Evolutionary conservation across 139 green algal genomes (phyloP), one percentile per base, ranked within the genome.

Genomic region (Raphidocelis subcapitata): DNA sequence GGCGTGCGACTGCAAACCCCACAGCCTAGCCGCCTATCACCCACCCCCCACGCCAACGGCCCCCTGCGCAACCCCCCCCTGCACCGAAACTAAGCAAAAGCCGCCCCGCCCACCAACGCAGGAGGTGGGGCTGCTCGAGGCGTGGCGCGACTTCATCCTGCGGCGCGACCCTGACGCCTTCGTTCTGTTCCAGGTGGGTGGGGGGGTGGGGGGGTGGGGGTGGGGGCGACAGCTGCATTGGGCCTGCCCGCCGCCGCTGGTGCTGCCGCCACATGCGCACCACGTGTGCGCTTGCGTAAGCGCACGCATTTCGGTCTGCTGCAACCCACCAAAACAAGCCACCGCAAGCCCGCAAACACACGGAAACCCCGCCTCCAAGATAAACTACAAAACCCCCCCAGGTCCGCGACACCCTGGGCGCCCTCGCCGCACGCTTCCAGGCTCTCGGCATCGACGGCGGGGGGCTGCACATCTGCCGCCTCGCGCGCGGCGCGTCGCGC

Each of bases 391-490:
- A 41, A 29, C 60, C 51, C 12, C 1, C 41, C 8, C 79, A 93
- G 88, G 85, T 92, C 10, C 82, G 77, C 15, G 85, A 94, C 84
- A 91, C 81, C 10, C 81, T 95, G 55, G 85, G 82, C 0, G 85
- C 81, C 3, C 62, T 95, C 31, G 62, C 67, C 4, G 59, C 84
- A 21, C 82, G 90, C n/a, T 89, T 88, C 52, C 69, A 64, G 3
- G 79, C 65, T 0, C 77, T 93, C 24, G 32, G 74, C 10, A 52
- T 89, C n/a, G 67, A 85, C 29, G 74, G 69, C 2, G 79, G 75
- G 0, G 71, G 74, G 20, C 60, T 79, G 10, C 37, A 64, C 26
- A 18, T 71, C 28, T 36, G 44, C 24, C 70, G 71, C 23, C 70
- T 74, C 44, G 54, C 44, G 37, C n/a, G 28, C 59, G 26, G 23